phyloP scores from a whole-genome alignment of 805 yeast genomes.

The Lachancea dasiensis region DNA sequence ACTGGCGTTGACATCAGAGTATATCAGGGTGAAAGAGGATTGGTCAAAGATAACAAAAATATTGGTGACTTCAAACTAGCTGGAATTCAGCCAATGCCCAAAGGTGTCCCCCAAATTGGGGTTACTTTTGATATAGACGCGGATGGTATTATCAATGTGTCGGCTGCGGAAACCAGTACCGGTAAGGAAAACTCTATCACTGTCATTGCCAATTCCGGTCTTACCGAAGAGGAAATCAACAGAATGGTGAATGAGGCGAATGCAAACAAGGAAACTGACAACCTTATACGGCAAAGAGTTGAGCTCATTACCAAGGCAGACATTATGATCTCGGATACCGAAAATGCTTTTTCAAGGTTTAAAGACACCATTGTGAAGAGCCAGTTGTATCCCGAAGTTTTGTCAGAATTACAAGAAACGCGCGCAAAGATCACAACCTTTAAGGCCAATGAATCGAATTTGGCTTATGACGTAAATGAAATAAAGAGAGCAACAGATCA shows the following conservation, averaged over 20 bases:
- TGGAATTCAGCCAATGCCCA: conserved; percentile 70
- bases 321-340: conserved; percentile 77
- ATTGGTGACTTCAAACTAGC: conserved; percentile 69
- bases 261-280: conserved; percentile 54
- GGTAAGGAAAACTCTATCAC: conserved; percentile 62
- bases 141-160: conserved; percentile 75
- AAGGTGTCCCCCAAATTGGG: conserved; percentile 74
- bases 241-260: conserved; percentile 62
- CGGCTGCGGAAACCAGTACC: conserved; percentile 74
- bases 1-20: conserved; percentile 78
- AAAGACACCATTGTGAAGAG: conserved; percentile 42
- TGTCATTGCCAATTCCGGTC: conserved; percentile 63
- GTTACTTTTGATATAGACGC: conserved; percentile 79
- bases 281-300: conserved; percentile 50
- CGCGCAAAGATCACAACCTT: conserved; percentile 43
- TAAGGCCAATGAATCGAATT: conserved; percentile 46
- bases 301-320: conserved; percentile 73
- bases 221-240: conserved; percentile 62
- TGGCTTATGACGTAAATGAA: conserved; percentile 39
- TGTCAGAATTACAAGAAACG: conserved; percentile 45
- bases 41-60: conserved; percentile 70
- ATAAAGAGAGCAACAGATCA: conserved; percentile 64
- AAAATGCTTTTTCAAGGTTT: conserved; percentile 67
- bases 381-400: conserved; percentile 37
- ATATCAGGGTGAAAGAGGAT: conserved; percentile 74